Base-by-base conservation (phyloP, 2,329 filamentous ascomycete genomes). In the Tolypocladium sp. region DNA sequence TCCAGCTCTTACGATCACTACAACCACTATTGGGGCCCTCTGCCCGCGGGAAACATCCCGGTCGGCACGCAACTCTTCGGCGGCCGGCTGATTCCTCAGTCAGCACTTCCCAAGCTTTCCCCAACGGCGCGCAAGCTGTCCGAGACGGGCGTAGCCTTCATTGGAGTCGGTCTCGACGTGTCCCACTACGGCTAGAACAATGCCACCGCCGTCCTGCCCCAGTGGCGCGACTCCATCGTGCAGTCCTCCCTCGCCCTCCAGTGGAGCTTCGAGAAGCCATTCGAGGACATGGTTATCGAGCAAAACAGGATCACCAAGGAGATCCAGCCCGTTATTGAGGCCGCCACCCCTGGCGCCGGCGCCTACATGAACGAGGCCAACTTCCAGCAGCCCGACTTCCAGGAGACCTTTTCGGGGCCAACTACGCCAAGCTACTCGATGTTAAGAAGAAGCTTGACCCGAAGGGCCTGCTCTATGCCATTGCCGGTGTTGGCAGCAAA, bases 351-450 rank as follows among this genome's bases (percentile, higher is more conserved):
- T 4, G 75, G 71, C 1, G 68, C 68, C 1, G 78, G 79, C 5
- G 71, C 76, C 5, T 82, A 82, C 62, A 67, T 79, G 65, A 82
- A 81, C 61, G 82, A 85, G 71, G 77, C 73, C 2, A 77, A 83
- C 65, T 76, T 79, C 49, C 71, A 74, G 60, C 73, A 82, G 66
- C 74, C 73, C 1, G 63, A 77, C 58, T 82, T 72, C 63, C 70
- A 79, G 63, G 64, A 74, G 37, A 67, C 3, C 82, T 82, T 68
- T 82, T 74, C 64, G 80, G 80, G 1, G 61, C 44, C 8, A 79
- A 80, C 55, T 82, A 81, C 61, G 64, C 63, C 5, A 66, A 63
- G 46, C 64, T 82, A 51, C 60, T 73, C 27, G 40, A 57, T 4
- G 72, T 84, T 22, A 85, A 85, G 74, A 65, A 73, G 56, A 73